Percentiles rank a stretch among this genome's conserved stretches.
Evolutionary conservation across 2,329 filamentous ascomycete species (phyloP).

Genomic region (Salinomyces thailandicus): DNA sequence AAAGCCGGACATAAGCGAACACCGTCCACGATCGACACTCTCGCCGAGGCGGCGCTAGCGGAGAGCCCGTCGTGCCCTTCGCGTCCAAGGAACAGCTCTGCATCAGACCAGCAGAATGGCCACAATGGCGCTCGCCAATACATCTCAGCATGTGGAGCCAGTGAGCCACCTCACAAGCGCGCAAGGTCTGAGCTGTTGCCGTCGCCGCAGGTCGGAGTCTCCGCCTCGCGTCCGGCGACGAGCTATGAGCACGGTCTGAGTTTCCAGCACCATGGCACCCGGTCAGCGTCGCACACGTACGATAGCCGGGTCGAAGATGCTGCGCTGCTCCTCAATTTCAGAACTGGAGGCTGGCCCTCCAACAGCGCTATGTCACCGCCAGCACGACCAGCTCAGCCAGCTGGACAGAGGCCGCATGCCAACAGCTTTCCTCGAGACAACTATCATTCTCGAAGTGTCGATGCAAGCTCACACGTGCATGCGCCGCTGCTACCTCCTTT

Average conservation of each 20-base stretch:
- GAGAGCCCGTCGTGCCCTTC: constrained; percentile 25
- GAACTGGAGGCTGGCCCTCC: constrained; percentile 19
- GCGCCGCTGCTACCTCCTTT: constrained; percentile 20
- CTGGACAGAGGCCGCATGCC: constrained; percentile 19
- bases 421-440: constrained; percentile 23
- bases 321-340: constrained; percentile 36
- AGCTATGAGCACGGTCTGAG: constrained; percentile 34
- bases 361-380: constrained; percentile 7
- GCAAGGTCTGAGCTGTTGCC: constrained; percentile 48
- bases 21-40: constrained; percentile 33
- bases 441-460: constrained; percentile 11
- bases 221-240: constrained; percentile 35
- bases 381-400: constrained; percentile 8
- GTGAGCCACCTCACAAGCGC: constrained; percentile 48
- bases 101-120: constrained; percentile 4
- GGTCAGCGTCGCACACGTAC: constrained; percentile 12
- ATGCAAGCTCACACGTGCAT: constrained; percentile 11
- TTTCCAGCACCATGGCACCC: constrained; percentile 5
- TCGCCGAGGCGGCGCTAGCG: constrained; percentile 34
- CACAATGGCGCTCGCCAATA: constrained; percentile 11
- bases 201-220: constrained; percentile 32
- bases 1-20: constrained; percentile 16
- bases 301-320: constrained; percentile 36
- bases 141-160: constrained; percentile 19
- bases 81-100: constrained; percentile 9